These are phyloP conservation scores for Fraxinus xanthoxyloides DNA, from an alignment of 305 asterid species.

Conservation along the genomic window DNA sequence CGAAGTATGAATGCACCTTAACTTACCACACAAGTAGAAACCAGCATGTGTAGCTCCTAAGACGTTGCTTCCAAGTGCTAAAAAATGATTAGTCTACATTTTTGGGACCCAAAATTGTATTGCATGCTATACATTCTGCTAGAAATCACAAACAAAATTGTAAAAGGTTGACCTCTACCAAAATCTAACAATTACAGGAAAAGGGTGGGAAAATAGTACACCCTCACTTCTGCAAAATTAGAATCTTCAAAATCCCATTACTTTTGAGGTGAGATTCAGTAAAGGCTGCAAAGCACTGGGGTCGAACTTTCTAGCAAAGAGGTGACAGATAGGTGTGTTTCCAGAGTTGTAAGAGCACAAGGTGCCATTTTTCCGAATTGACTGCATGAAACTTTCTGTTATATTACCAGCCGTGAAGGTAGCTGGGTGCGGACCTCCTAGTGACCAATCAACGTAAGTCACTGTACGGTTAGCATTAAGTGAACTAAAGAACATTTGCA, in stretches of 20 bases:
- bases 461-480: constrained; percentile 71
- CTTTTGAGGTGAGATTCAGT: constrained; percentile 49
- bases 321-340: constrained; percentile 51
- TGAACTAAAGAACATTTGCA: constrained; percentile 57
- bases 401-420: constrained; percentile 52
- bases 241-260: constrained; percentile 62
- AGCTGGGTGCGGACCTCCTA: constrained; percentile 77
- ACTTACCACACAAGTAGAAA: background rate
- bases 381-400: constrained; percentile 52
- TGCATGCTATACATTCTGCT: constrained; percentile 18
- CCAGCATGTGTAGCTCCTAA: background rate
- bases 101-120: constrained; percentile 11
- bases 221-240: constrained; percentile 13
- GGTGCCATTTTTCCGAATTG: constrained; percentile 62
- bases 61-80: background rate
- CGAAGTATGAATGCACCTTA: background rate
- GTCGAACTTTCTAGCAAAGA: constrained; percentile 90
- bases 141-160: constrained; percentile 20
- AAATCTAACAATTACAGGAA: constrained; percentile 6
- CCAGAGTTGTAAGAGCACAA: constrained; percentile 57
- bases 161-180: constrained; percentile 16
- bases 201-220: constrained; percentile 8
- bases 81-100: constrained; percentile 7
- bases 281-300: constrained; percentile 69
- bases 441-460: constrained; percentile 88